phyloP scores from a whole-genome alignment of 2,329 filamentous ascomycete genomes.

The Pseudogymnoascus sp. region DNA sequence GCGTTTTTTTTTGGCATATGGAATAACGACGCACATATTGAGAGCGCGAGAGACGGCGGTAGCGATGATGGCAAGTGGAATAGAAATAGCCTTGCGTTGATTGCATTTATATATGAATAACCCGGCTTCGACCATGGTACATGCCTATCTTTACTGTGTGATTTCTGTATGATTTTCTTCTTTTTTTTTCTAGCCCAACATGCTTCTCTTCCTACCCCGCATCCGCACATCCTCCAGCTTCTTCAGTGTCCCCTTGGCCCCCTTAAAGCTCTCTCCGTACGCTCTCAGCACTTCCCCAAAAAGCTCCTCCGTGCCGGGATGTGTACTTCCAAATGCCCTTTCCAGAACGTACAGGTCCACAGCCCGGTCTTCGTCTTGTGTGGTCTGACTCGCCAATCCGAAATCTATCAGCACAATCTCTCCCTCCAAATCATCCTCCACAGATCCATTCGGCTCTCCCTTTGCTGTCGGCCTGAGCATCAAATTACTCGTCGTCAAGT shows the following conservation, averaged over 20 bases:
- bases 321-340: slow-evolving; percentile 87
- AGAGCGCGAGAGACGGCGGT: not conserved
- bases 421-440: slow-evolving; percentile 45
- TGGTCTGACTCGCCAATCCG: slow-evolving; percentile 74
- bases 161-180: not conserved
- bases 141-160: not conserved
- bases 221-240: slow-evolving; percentile 86
- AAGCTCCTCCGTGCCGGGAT: slow-evolving; percentile 73
- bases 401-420: slow-evolving; percentile 92
- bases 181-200: slow-evolving; percentile 62
- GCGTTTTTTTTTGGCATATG: not conserved
- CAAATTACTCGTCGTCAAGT: slow-evolving; percentile 95
- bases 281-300: slow-evolving; percentile 67
- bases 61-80: not conserved
- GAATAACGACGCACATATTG: slow-evolving; percentile 7
- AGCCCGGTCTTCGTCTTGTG: slow-evolving; percentile 84
- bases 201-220: slow-evolving; percentile 92
- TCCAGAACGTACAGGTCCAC: slow-evolving; percentile 96
- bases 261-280: slow-evolving; percentile 70
- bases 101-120: slow-evolving; percentile 4
- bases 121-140: not conserved
- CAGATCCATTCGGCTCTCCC: slow-evolving; percentile 18
- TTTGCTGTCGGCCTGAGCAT: slow-evolving; percentile 55
- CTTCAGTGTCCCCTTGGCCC: slow-evolving; percentile 65
- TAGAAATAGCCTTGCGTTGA: not conserved